phyloP scores from a whole-genome alignment of 352 stramenopile genomes.

The Phytopythium delawarense region DNA sequence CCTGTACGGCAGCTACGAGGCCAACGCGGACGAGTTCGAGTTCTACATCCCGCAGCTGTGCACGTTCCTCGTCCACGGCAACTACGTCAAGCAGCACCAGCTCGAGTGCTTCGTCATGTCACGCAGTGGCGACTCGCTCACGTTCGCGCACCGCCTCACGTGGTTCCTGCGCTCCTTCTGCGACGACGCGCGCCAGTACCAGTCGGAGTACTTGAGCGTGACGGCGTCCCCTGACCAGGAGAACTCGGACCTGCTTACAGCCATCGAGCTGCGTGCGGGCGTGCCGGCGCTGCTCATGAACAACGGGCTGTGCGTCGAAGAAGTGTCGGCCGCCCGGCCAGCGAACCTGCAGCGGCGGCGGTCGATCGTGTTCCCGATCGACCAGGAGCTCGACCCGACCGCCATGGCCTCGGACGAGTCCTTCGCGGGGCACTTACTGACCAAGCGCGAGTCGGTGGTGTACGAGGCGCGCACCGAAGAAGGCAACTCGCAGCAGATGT shows the following conservation, averaged over 20 bases:
- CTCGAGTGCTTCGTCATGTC: slow-evolving; percentile 87
- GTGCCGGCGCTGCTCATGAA: slow-evolving; percentile 75
- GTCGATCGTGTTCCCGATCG: slow-evolving; percentile 57
- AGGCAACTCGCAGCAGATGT: slow-evolving; percentile 55
- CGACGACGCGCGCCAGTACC: slow-evolving; percentile 50
- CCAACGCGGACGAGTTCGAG: slow-evolving; percentile 66
- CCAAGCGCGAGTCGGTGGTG: slow-evolving; percentile 43
- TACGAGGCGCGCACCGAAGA: slow-evolving; percentile 57
- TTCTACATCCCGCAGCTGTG: slow-evolving; percentile 90
- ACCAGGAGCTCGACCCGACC: slow-evolving; percentile 34
- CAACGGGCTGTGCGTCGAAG: slow-evolving; percentile 61
- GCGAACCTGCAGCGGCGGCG: slow-evolving; percentile 47
- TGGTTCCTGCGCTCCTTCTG: slow-evolving; percentile 90
- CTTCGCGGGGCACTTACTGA: slow-evolving; percentile 51
- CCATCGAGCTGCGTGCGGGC: slow-evolving; percentile 60
- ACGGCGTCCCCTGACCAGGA: slow-evolving; percentile 51
- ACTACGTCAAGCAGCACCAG: slow-evolving; percentile 81
- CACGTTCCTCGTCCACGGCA: slow-evolving; percentile 81
- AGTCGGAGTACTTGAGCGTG: slow-evolving; percentile 76
- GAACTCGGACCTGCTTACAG: slow-evolving; percentile 55
- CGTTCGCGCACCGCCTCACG: slow-evolving; percentile 78
- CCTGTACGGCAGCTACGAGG: slow-evolving; percentile 66
- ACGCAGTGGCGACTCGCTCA: slow-evolving; percentile 69
- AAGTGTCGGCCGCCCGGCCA: slow-evolving; percentile 43
- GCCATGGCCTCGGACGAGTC: slow-evolving; percentile 42